Percentiles rank a stretch among this genome's conserved stretches.
Conservation (phyloP, 495 filamentous ascomycete species). For the Bombardia bombarda region DNA sequence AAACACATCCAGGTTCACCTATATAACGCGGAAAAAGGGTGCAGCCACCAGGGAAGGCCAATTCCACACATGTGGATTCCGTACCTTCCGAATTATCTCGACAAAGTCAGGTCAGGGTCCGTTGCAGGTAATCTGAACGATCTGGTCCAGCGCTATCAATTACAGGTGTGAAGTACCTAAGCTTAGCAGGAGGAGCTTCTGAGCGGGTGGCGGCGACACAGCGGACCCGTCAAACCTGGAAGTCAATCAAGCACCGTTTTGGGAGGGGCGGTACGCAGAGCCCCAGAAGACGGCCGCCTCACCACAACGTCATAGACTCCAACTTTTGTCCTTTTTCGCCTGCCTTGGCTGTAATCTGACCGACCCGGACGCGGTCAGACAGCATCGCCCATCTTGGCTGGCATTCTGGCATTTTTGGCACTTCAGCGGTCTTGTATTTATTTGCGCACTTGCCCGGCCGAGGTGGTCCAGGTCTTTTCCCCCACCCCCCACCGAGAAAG, state of each 20-base stretch:
- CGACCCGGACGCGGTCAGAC: background rate
- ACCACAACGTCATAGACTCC: slow-evolving; percentile 7
- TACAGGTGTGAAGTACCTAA: too few species aligned
- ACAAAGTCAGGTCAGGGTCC: background rate
- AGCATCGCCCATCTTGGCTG: background rate
- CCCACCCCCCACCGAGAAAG: too few species aligned
- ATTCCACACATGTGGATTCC: background rate
- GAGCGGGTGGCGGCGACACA: slow-evolving; percentile 1
- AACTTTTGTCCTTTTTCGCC: background rate
- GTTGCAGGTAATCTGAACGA: too few species aligned
- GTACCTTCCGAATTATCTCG: background rate
- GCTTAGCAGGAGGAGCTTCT: too few species aligned
- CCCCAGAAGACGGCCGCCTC: slow-evolving; percentile 1
- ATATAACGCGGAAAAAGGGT: background rate
- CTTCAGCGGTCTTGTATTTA: too few species aligned
- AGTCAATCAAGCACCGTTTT: slow-evolving; percentile 1
- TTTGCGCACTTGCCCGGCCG: too few species aligned
- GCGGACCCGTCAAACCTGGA: background rate
- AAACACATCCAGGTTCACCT: too few species aligned
- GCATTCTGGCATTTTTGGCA: background rate
- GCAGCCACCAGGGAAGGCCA: background rate
- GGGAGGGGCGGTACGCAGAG: background rate
- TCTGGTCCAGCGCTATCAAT: too few species aligned
- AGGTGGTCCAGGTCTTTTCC: too few species aligned
- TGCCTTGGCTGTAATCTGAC: background rate